A percentile compares a stretch with the other conserved stretches of the same genome.
Evolutionary conservation across 306 rosid genomes (phyloP).

Genomic region (Trifolium pratense): DNA sequence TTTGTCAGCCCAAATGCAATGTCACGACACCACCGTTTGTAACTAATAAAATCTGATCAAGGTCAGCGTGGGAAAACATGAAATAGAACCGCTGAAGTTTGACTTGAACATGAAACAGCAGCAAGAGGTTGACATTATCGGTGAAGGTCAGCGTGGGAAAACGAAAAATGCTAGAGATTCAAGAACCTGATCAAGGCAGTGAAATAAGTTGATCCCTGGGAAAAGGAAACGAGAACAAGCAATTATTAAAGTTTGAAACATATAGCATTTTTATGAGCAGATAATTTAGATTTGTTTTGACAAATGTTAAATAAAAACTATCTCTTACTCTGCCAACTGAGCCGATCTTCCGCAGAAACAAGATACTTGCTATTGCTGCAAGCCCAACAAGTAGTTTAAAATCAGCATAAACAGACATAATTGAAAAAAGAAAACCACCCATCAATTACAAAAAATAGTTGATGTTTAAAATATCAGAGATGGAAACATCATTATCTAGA

Average conservation of each 20-base stretch:
- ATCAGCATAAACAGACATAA: constrained; percentile 26
- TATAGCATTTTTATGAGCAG: constrained; percentile 7
- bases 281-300: neutral
- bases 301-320: constrained; percentile 26
- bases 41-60: constrained; percentile 5
- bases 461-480: constrained; percentile 22
- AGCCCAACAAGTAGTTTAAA: constrained; percentile 39
- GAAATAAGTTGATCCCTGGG: constrained; percentile 66
- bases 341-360: constrained; percentile 67
- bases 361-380: constrained; percentile 75
- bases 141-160: constrained; percentile 16
- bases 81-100: constrained; percentile 12
- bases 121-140: constrained; percentile 7
- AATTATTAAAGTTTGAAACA: constrained; percentile 42
- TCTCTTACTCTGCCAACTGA: constrained; percentile 62
- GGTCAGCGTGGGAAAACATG: neutral
- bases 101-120: constrained; percentile 19
- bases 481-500: constrained; percentile 11
- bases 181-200: constrained; percentile 82
- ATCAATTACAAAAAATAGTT: neutral
- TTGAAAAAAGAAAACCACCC: neutral
- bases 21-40: neutral
- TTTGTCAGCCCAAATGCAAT: constrained; percentile 17
- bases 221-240: constrained; percentile 41
- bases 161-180: constrained; percentile 31